Conservation (phyloP, 805 yeast species). For the Tetrapisispora fleetii region DNA sequence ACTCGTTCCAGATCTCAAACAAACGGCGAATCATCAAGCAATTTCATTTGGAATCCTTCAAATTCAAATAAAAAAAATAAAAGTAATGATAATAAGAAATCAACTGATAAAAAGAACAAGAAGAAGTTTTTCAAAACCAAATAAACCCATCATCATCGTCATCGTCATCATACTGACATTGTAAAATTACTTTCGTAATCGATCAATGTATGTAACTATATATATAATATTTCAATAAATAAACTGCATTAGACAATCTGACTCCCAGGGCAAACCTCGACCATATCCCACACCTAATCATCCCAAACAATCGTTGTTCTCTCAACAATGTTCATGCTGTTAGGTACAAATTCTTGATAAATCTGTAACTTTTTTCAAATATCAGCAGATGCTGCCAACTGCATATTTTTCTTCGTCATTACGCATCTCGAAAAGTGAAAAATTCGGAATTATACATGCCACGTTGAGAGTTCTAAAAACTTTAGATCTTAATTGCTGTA, state of each 20-base stretch:
- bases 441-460: neutral
- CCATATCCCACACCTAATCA: too few relatives aligned
- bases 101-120: neutral
- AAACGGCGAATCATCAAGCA: neutral
- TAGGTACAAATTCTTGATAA: too few relatives aligned
- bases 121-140: neutral
- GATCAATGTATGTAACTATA: neutral
- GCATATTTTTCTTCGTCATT: neutral
- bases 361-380: too few relatives aligned
- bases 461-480: slow-evolving; percentile 1
- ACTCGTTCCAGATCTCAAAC: slow-evolving; percentile 2
- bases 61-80: neutral
- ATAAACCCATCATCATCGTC: too few relatives aligned
- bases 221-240: too few relatives aligned
- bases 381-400: neutral
- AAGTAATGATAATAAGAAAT: neutral
- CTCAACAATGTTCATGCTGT: too few relatives aligned
- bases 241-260: neutral
- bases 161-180: too few relatives aligned
- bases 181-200: too few relatives aligned
- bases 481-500: too few relatives aligned
- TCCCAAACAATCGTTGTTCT: too few relatives aligned
- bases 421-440: neutral
- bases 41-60: neutral
- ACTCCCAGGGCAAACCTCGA: neutral